phyloP scores from a whole-genome alignment of 352 stramenopile species.

The Pythium utonaiense region DNA sequence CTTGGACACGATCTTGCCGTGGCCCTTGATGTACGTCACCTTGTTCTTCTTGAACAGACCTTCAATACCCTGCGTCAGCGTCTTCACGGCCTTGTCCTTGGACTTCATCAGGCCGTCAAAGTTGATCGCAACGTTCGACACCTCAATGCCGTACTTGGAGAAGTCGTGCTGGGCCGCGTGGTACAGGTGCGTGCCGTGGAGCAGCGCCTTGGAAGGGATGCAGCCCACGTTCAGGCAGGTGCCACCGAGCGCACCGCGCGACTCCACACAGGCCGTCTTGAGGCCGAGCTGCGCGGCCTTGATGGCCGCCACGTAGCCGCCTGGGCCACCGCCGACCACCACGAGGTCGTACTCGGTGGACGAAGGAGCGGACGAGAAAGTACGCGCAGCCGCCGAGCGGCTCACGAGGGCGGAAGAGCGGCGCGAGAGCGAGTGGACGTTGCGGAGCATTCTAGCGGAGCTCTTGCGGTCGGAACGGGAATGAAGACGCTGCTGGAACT shows the following conservation, averaged over 20 bases:
- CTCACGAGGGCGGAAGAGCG: constrained; percentile 31
- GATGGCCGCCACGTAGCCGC: constrained; percentile 98
- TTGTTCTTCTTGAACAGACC: constrained; percentile 99
- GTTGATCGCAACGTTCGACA: constrained; percentile 89
- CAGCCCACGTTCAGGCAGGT: constrained; percentile 99
- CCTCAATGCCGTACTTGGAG: constrained; percentile 93
- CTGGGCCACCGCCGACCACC: constrained; percentile 94
- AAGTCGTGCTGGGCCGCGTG: constrained; percentile 97
- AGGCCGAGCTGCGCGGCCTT: constrained; percentile 97
- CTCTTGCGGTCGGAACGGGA: not conserved
- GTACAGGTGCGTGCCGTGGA: constrained; percentile 96
- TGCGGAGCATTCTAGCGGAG: constrained; percentile 29
- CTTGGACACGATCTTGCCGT: constrained; percentile 91
- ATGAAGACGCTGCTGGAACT: not conserved
- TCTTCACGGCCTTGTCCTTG: constrained; percentile 95
- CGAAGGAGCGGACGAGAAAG: constrained; percentile 43
- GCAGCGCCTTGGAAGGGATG: constrained; percentile 98
- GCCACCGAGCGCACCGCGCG: constrained; percentile 92
- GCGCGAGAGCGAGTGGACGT: constrained; percentile 30
- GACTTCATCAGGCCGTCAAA: constrained; percentile 95
- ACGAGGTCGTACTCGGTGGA: constrained; percentile 77
- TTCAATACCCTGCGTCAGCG: constrained; percentile 96
- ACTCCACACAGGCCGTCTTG: constrained; percentile 98
- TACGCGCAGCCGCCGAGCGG: constrained; percentile 26
- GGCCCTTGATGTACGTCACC: constrained; percentile 97